A percentile compares a stretch with the other conserved stretches of the same genome.
Evolutionary conservation across 2,329 filamentous ascomycete genomes (phyloP).

Genomic region (Aspergillus quadricinctus): DNA sequence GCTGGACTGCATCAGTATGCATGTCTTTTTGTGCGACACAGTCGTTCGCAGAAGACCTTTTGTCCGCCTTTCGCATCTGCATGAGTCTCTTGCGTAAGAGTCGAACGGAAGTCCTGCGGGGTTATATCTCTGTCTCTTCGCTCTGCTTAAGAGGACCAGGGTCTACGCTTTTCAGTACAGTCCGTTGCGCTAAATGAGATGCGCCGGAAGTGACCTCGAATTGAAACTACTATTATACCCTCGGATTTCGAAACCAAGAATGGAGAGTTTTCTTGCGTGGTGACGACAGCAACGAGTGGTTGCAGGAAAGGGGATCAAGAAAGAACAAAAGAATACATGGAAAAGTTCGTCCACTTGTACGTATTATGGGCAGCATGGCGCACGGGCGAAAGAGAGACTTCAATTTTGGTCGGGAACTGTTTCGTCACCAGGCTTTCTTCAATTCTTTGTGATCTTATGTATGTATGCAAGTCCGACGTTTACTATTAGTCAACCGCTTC

Average conservation of each 20-base stretch:
- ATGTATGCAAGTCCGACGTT: slow-evolving; percentile 1
- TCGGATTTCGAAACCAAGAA: not conserved
- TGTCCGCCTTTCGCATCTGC: not conserved
- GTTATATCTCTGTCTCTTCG: not conserved
- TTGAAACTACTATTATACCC: not conserved
- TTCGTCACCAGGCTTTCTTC: slow-evolving; percentile 6
- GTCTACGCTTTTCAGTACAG: not conserved
- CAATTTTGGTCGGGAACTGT: slow-evolving; percentile 13
- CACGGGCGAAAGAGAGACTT: slow-evolving; percentile 31
- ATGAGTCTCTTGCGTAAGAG: not conserved
- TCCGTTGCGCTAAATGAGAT: not conserved
- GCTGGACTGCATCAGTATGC: not conserved
- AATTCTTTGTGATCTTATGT: not conserved
- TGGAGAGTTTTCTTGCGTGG: not conserved
- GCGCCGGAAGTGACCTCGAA: not conserved
- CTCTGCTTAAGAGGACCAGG: not conserved
- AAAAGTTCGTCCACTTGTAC: slow-evolving; percentile 26
- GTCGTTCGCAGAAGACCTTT: not conserved
- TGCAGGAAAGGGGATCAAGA: slow-evolving; percentile 5
- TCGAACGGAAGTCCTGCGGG: not conserved
- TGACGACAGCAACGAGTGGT: not conserved
- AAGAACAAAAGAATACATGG: slow-evolving; percentile 19
- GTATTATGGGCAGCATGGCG: slow-evolving; percentile 38
- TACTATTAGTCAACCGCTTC: not conserved
- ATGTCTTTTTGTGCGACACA: not conserved